A percentile compares a stretch with the other conserved stretches of the same genome.
Conservation (phyloP, 2,329 filamentous ascomycete genomes). For the Mycogone perniciosa region DNA sequence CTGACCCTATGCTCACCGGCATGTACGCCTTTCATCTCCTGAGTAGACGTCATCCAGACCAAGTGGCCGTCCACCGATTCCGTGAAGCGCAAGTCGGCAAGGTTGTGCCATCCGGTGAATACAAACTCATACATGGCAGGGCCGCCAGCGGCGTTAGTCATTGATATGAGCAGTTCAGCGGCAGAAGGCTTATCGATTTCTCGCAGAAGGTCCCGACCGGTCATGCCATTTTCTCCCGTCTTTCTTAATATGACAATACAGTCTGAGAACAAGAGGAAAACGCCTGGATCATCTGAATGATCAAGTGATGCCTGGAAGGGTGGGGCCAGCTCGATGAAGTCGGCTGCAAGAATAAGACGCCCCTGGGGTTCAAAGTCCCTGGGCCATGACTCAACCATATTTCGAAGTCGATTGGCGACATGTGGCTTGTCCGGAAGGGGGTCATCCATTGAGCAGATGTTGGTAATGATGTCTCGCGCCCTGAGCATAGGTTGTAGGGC, state of each 20-base stretch:
- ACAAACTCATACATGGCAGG: conserved; percentile 62
- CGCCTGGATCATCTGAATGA: conserved; percentile 50
- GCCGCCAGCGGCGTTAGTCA: conserved; percentile 57
- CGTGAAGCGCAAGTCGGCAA: conserved; percentile 66
- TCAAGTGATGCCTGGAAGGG: conserved; percentile 53
- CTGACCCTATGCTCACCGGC: conserved; percentile 34
- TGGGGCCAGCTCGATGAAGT: conserved; percentile 69
- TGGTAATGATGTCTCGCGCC: conserved; percentile 87
- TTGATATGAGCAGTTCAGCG: conserved; percentile 54
- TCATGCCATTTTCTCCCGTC: conserved; percentile 48
- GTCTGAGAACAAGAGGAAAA: conserved; percentile 81
- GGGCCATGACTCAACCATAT: conserved; percentile 74
- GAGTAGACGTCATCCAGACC: conserved; percentile 61
- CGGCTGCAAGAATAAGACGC: conserved; percentile 72
- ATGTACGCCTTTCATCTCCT: conserved; percentile 52
- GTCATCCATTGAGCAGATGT: conserved; percentile 90
- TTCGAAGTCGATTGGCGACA: conserved; percentile 65
- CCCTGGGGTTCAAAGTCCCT: conserved; percentile 63
- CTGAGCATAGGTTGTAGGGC: conserved; percentile 78
- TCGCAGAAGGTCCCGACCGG: conserved; percentile 70
- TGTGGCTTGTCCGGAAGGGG: conserved; percentile 64
- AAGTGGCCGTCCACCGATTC: conserved; percentile 59
- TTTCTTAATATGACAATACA: conserved; percentile 73
- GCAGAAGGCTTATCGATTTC: conserved; percentile 78
- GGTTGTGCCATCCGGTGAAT: conserved; percentile 65